Conservation (phyloP, 345 rosid genomes). For the Alliaria petiolata region DNA sequence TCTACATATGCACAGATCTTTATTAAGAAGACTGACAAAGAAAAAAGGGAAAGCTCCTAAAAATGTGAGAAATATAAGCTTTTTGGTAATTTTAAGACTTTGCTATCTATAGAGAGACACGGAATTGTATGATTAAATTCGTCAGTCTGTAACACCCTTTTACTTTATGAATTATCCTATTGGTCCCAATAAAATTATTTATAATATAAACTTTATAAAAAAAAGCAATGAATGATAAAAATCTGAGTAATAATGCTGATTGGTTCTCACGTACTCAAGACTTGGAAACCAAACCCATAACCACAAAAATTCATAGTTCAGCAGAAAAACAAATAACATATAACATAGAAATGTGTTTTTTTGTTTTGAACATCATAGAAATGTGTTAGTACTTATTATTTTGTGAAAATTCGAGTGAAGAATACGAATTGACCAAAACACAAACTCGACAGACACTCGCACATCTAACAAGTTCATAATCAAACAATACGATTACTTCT, state of each 20-base stretch:
- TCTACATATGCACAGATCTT: constrained; percentile 30
- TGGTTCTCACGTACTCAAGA: neutral
- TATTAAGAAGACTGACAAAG: constrained; percentile 31
- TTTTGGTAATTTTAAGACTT: constrained; percentile 25
- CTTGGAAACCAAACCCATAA: neutral
- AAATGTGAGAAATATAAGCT: constrained; percentile 32
- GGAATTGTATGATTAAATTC: constrained; percentile 34
- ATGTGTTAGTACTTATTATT: constrained; percentile 20
- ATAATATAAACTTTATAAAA: neutral
- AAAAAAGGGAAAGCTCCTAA: constrained; percentile 28
- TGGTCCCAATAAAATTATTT: constrained; percentile 3
- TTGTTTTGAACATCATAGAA: no score
- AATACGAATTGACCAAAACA: constrained; percentile 16
- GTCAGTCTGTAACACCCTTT: constrained; percentile 23
- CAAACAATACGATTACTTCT: constrained; percentile 24
- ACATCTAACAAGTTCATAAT: constrained; percentile 26
- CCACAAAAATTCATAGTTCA: neutral
- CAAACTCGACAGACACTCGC: constrained; percentile 22
- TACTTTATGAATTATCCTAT: constrained; percentile 24
- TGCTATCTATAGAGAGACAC: constrained; percentile 31
- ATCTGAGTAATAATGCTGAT: neutral
- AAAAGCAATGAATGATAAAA: neutral
- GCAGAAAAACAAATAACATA: neutral
- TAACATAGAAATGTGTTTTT: no score
- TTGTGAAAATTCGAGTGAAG: constrained; percentile 5